These are phyloP conservation scores for Punica granatum DNA, from an alignment of 345 rosid genomes.

Conservation along the genomic window DNA sequence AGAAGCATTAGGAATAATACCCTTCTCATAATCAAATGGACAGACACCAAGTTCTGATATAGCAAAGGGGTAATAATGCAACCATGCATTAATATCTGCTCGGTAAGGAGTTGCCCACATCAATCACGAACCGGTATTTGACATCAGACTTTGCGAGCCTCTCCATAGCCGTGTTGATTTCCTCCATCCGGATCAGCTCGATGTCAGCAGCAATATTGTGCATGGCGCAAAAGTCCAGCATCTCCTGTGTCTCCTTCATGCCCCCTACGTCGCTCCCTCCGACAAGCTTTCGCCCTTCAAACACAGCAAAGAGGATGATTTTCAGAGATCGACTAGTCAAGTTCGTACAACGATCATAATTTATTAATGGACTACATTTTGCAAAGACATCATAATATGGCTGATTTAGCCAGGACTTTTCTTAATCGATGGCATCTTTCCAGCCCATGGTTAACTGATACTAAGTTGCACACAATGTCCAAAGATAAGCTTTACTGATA, in stretches of 20 bases:
- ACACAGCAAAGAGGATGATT: background rate
- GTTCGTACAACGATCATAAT: no score
- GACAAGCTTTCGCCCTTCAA: slow-evolving; percentile 59
- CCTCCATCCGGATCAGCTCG: slow-evolving; percentile 63
- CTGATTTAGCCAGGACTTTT: no score
- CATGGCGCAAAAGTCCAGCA: slow-evolving; percentile 83
- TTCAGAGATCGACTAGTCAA: no score
- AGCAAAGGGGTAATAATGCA: background rate
- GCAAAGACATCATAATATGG: no score
- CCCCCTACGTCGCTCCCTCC: slow-evolving; percentile 83
- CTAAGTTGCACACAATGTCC: background rate
- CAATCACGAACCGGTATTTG: slow-evolving; percentile 81
- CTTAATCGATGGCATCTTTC: no score
- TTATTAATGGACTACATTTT: background rate
- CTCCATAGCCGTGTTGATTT: slow-evolving; percentile 70
- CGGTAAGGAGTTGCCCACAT: slow-evolving; percentile 55
- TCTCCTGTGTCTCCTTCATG: slow-evolving; percentile 79
- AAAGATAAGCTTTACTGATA: background rate
- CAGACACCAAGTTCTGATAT: background rate
- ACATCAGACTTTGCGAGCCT: slow-evolving; percentile 93
- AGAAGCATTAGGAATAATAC: no score
- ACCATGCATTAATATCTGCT: background rate
- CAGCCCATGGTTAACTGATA: no score
- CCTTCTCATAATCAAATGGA: no score
- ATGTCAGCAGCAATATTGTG: slow-evolving; percentile 67